Evolutionary conservation across 805 yeast species (phyloP), one percentile per base, ranked within the genome.

Genomic region (Spathaspora arborariae): DNA sequence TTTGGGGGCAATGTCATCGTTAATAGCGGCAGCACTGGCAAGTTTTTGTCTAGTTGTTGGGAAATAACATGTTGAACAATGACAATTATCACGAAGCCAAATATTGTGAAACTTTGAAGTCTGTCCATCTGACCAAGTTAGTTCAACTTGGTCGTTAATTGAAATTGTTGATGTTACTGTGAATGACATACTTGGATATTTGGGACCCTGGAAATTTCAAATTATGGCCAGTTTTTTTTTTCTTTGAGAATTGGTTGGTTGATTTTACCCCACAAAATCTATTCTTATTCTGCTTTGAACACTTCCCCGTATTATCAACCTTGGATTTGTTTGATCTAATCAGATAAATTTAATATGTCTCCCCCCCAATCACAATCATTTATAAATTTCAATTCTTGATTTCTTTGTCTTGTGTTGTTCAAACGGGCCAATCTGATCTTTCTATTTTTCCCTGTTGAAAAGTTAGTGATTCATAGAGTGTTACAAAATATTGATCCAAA

Each of bases 31-130:
- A 11, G 85, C 76, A 54, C 82, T 78, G 41, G 79, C 68, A 20
- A 82, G 62, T 43, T 88, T 63, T 60, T 83, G 88, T 54, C 77
- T 79, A 27, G 88, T 83, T 41, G 64, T 56, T 2, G 72, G 63
- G 56, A 76, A 81, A 61, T 71, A 80, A 60, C 86, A 81, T 22
- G 68, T 52, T 9, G 64, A 60, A 51, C 86, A 82, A 50, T 75
- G 84, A 53, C 88, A 83, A 54, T 76, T 74, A 59, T 83, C 88
- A 41, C 88, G 67, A 16, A 83, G 67, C 88, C 88, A 83, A 40
- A 83, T 70, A 57, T 75, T 59, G 56, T 79, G 81, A 48, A 47
- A 63, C 20, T 44, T 54, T n/a, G 61, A 50, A 2, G 24, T 18
- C 11, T 18, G 9, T 16, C 34, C 43, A 8, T 46, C 39, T 2